Evolutionary conservation across 2,329 filamentous ascomycete species (phyloP).

Genomic region (Alternaria conjuncta): DNA sequence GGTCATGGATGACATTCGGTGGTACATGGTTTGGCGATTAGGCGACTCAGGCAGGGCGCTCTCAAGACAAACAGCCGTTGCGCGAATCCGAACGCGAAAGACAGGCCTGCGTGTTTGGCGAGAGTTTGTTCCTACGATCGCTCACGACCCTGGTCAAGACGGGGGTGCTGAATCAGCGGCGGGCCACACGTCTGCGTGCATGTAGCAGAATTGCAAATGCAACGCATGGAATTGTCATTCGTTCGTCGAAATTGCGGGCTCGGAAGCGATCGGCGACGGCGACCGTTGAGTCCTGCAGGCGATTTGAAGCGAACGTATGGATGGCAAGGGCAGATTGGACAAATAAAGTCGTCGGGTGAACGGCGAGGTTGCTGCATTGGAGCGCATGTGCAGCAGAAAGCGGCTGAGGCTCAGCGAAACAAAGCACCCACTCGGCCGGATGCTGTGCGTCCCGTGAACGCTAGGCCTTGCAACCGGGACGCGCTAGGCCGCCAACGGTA

Average conservation of each 20-base stretch:
- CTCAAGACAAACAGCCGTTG: conserved; percentile 10
- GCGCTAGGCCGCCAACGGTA: background rate
- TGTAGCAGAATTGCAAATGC: conserved; percentile 1
- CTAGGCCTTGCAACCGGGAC: conserved; percentile 17
- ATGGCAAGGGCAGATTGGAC: conserved; percentile 5
- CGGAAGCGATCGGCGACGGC: conserved; percentile 26
- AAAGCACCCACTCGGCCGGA: conserved; percentile 22
- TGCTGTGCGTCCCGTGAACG: conserved; percentile 23
- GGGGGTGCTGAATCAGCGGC: conserved; percentile 19
- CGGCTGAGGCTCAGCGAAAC: conserved; percentile 24
- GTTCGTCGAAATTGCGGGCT: conserved; percentile 9
- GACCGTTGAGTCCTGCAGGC: conserved; percentile 30
- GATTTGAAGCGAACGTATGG: conserved; percentile 20
- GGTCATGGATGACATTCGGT: conserved; percentile 10
- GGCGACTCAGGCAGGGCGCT: conserved; percentile 9
- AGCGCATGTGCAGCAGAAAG: conserved; percentile 17
- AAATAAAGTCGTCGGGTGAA: conserved; percentile 21
- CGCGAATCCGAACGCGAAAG: conserved; percentile 22
- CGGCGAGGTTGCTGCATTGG: conserved; percentile 34
- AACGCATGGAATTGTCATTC: background rate
- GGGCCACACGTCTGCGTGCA: background rate
- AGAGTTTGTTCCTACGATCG: conserved; percentile 16
- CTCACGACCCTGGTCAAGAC: conserved; percentile 2
- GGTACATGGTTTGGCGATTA: conserved; percentile 13
- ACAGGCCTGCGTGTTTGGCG: conserved; percentile 6